A percentile compares a stretch with the other conserved stretches of the same genome.
These are phyloP conservation scores for Beverwykella pulmonaria DNA, from an alignment of 495 filamentous ascomycete genomes.

Conservation along the genomic window DNA sequence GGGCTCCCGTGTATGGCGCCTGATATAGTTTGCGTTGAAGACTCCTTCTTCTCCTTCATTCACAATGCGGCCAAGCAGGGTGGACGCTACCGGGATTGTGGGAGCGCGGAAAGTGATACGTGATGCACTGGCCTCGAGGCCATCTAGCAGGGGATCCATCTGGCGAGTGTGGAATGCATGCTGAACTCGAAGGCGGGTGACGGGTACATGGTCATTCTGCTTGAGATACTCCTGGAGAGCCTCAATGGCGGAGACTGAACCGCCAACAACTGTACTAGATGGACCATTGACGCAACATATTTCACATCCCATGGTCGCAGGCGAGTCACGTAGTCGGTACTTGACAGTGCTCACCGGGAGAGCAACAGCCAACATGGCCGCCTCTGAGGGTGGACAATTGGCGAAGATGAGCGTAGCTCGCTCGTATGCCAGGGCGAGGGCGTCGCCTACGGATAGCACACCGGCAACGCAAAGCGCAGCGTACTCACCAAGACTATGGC, in stretches of 20 bases:
- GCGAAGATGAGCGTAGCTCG: constrained; percentile 42
- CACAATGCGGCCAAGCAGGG: constrained; percentile 34
- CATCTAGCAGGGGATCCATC: constrained; percentile 24
- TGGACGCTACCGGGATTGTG: constrained; percentile 32
- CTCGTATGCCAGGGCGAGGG: constrained; percentile 43
- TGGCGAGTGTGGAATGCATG: constrained; percentile 35
- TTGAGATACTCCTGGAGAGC: constrained; percentile 23
- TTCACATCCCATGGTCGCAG: constrained; percentile 38
- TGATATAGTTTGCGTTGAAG: constrained; percentile 59
- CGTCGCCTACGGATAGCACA: constrained; percentile 46
- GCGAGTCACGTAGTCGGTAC: constrained; percentile 14
- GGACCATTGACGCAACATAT: constrained; percentile 58
- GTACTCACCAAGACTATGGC: too few relatives aligned
- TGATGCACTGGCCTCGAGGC: constrained; percentile 21
- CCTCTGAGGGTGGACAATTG: constrained; percentile 35
- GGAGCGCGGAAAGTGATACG: constrained; percentile 26
- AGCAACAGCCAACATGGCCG: constrained; percentile 49
- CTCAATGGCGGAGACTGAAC: constrained; percentile 29
- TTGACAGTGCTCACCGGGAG: constrained; percentile 49
- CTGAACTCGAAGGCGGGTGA: background rate
- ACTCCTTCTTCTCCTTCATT: constrained; percentile 8
- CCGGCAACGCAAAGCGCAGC: constrained; percentile 49
- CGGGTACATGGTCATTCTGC: constrained; percentile 42
- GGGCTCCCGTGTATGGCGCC: constrained; percentile 66
- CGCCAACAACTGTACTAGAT: constrained; percentile 56